Percentiles rank a stretch among this genome's conserved stretches.
These are phyloP conservation scores for Triangularia verruculosa DNA, from an alignment of 2,329 filamentous ascomycete species.

Conservation along the genomic window DNA sequence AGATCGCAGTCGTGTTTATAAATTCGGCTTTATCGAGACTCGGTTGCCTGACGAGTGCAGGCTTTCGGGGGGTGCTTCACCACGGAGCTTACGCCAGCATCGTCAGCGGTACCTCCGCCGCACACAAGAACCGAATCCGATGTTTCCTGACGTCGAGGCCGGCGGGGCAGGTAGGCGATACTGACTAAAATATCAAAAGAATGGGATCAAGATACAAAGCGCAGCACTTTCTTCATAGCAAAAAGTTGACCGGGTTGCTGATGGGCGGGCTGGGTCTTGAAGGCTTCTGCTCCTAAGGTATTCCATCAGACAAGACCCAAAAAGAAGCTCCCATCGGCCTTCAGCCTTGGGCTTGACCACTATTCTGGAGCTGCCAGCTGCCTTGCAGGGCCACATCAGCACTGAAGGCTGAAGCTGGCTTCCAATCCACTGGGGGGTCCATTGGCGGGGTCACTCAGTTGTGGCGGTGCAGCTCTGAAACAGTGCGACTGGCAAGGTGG, in stretches of 20 bases:
- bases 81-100: conserved; percentile 21
- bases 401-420: neutral
- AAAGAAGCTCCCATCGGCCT: neutral
- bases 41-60: neutral
- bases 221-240: neutral
- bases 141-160: neutral
- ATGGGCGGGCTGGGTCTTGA: neutral
- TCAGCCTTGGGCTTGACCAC: neutral
- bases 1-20: neutral
- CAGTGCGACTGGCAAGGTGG: neutral
- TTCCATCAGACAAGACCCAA: neutral
- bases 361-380: neutral
- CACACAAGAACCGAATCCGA: neutral
- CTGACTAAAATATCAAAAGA: neutral
- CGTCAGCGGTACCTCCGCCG: conserved; percentile 7
- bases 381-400: neutral
- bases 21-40: conserved; percentile 20
- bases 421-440: neutral
- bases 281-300: neutral
- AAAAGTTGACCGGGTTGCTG: neutral
- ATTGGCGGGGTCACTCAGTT: neutral
- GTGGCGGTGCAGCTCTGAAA: neutral
- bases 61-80: conserved; percentile 1
- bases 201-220: neutral
- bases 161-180: neutral